Conservation (phyloP, 495 filamentous ascomycete genomes). For the Melanomma pulvis-pyrius region DNA sequence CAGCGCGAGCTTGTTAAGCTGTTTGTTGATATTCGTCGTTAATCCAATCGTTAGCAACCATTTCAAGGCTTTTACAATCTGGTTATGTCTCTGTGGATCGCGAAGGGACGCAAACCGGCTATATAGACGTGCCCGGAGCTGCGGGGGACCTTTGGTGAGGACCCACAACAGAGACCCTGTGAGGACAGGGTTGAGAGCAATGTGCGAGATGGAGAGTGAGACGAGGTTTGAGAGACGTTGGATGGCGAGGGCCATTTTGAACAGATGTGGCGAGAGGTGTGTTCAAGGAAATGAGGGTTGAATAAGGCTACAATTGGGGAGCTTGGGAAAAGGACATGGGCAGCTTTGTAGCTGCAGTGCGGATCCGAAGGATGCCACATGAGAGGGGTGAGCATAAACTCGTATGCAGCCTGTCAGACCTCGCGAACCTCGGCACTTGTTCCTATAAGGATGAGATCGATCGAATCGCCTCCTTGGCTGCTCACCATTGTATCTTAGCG, state of each 20-base stretch:
- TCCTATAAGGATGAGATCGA: background rate
- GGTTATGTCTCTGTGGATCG: slow-evolving; percentile 1
- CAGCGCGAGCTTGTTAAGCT: slow-evolving; percentile 49
- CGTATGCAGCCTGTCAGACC: background rate
- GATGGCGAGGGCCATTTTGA: slow-evolving; percentile 16
- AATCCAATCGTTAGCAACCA: slow-evolving; percentile 41
- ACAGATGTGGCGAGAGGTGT: background rate
- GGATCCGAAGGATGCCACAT: background rate
- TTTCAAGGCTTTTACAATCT: slow-evolving; percentile 31
- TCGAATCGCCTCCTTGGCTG: background rate
- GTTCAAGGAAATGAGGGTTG: background rate
- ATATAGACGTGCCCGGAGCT: slow-evolving; percentile 15
- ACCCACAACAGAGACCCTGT: slow-evolving; percentile 27
- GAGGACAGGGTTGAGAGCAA: slow-evolving; percentile 29
- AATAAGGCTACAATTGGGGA: background rate
- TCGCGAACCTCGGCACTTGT: background rate
- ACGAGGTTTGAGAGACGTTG: slow-evolving; percentile 12
- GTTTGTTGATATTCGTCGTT: slow-evolving; percentile 48
- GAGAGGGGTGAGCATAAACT: background rate
- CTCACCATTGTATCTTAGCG: background rate
- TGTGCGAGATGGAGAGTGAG: slow-evolving; percentile 1
- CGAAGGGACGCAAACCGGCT: slow-evolving; percentile 9
- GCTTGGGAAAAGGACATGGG: background rate
- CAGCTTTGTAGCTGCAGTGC: background rate
- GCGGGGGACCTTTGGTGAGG: slow-evolving; percentile 23